Percentiles rank a stretch among this genome's conserved stretches.
phyloP scores from a whole-genome alignment of 2,329 filamentous ascomycete genomes.

The Scolecobasidium constrictum region DNA sequence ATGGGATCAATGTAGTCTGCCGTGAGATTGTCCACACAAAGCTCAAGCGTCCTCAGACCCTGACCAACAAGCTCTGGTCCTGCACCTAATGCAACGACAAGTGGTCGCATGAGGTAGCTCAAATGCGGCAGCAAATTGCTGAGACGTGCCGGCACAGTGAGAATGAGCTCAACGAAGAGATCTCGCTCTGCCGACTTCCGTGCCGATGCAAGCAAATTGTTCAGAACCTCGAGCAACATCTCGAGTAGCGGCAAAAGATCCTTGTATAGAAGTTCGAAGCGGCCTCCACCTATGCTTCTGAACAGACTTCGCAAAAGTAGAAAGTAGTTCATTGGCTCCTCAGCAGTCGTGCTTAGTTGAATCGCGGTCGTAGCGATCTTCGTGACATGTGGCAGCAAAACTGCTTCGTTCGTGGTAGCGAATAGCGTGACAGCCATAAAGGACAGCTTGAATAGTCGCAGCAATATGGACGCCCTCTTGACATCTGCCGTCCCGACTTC shows the following conservation, averaged over 20 bases:
- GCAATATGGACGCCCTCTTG: constrained; percentile 81
- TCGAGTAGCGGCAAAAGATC: constrained; percentile 92
- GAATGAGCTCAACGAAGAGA: constrained; percentile 89
- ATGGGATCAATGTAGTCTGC: constrained; percentile 97
- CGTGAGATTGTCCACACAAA: constrained; percentile 96
- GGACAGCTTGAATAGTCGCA: constrained; percentile 92
- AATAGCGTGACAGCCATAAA: constrained; percentile 99
- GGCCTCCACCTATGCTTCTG: constrained; percentile 88
- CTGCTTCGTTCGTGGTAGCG: constrained; percentile 86
- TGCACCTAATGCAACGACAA: constrained; percentile 88
- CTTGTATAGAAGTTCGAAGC: constrained; percentile 97
- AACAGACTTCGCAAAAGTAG: constrained; percentile 85
- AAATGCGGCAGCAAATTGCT: constrained; percentile 93
- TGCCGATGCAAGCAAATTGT: constrained; percentile 83
- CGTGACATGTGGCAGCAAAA: constrained; percentile 88
- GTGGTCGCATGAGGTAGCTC: constrained; percentile 90
- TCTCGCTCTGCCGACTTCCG: constrained; percentile 85
- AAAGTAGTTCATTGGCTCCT: constrained; percentile 99
- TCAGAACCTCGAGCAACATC: constrained; percentile 95
- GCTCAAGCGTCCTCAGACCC: constrained; percentile 80
- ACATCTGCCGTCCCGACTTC: constrained; percentile 89
- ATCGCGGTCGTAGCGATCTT: constrained; percentile 98
- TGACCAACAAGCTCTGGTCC: constrained; percentile 92
- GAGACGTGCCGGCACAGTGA: constrained; percentile 87
- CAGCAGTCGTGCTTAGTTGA: constrained; percentile 85